Evolutionary conservation across 2,329 filamentous ascomycete species (phyloP), one percentile per base, ranked within the genome.

Genomic region (Aspergillus neoniger): DNA sequence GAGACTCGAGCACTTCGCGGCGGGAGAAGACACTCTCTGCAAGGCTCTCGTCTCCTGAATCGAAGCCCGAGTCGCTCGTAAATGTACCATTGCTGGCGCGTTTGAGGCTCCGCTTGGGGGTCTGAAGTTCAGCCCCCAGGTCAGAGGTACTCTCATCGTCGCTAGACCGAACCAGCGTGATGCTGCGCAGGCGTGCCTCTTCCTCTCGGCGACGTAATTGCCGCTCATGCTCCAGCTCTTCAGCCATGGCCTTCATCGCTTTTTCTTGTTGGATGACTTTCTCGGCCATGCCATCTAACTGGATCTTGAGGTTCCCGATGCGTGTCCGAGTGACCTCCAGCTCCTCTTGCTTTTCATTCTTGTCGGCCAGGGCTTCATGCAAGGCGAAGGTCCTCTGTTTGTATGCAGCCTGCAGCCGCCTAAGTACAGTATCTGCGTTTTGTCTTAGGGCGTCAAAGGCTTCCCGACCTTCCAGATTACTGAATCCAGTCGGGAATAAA

Each of bases 211-310:
- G 71, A 21, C 79, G 74, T 54, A 72, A 57, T 38, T 74, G 69
- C 58, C 76, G 76, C 63, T 83, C 81, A 48, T 76, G 69, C 38
- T 80, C 77, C 6, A 85, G 66, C 60, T 84, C 79, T 32, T 79
- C 75, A 1, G 78, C 78, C 66, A 86, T 74, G 38, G 80, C 79
- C 61, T 79, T 77, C 75, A 86, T 86, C 53, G 82, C 80, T 65
- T 80, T 79, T 60, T 86, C 83, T 68, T 86, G 85, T 66, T 86
- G 82, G 15, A 78, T 73, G 2, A 83, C 81, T 61, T 81, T 80
- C 36, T 79, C 79, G 5, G 84, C 83, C 80, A 88, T 84, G 39
- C 83, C 83, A 69, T 87, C 83, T 19, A 88, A 76, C 71, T 88
- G 86, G 64, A 82, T 78, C 73, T 87, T 87, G 56, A 88, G 74